Conservation (phyloP, 192 early-diverging fungal species). For the Coemansia sp. region DNA sequence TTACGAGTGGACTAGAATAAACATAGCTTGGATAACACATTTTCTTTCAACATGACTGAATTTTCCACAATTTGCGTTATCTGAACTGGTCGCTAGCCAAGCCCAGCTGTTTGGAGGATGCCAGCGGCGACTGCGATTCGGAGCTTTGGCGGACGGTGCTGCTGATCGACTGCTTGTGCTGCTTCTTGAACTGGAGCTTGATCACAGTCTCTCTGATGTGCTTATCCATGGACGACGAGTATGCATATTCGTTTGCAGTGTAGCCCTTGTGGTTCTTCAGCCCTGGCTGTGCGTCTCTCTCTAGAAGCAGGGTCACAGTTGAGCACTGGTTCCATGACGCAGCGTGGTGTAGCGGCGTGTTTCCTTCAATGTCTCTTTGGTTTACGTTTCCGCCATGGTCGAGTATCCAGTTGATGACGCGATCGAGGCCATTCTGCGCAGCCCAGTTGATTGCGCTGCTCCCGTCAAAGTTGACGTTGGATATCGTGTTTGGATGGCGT, state of each 20-base stretch:
- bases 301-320: conserved; percentile 33
- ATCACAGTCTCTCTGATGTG: conserved; percentile 27
- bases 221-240: conserved; percentile 45
- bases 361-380: conserved; percentile 51
- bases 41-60: too few relatives aligned
- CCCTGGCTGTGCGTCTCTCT: conserved; percentile 33
- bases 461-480: conserved; percentile 44
- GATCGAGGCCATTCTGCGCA: conserved; percentile 45
- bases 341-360: conserved; percentile 49
- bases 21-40: too few relatives aligned
- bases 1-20: conserved; percentile 36
- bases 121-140: conserved; percentile 13
- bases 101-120: conserved; percentile 12
- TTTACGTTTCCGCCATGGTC: conserved; percentile 50
- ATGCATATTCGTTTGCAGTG: conserved; percentile 48
- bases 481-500: conserved; percentile 47
- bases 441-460: conserved; percentile 47
- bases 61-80: conserved; percentile 5
- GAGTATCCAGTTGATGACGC: conserved; percentile 43
- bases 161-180: conserved; percentile 22
- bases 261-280: conserved; percentile 53
- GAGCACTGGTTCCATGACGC: conserved; percentile 49
- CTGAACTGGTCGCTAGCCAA: conserved; percentile 15
- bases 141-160: conserved; percentile 20
- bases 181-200: conserved; percentile 34